These are phyloP conservation scores for Buxus sempervirens DNA, from an alignment of 164 flowering plant species.

Conservation along the genomic window DNA sequence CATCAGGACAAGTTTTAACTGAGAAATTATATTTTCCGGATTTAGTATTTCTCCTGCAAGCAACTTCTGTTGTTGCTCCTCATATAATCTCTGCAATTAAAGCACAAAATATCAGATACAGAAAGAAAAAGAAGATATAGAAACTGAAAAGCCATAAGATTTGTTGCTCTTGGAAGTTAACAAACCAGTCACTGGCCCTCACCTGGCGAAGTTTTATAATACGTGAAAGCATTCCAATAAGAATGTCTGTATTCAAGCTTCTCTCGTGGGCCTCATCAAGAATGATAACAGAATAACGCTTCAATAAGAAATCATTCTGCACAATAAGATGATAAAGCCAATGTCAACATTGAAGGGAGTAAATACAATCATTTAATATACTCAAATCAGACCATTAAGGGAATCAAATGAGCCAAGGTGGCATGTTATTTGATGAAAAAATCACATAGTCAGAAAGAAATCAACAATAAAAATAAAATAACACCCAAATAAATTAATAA, in stretches of 20 bases:
- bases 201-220: slow-evolving; percentile 69
- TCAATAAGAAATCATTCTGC: slow-evolving; percentile 82
- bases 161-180: background rate
- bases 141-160: background rate
- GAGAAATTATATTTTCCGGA: slow-evolving; percentile 47
- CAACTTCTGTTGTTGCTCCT: slow-evolving; percentile 53
- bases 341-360: background rate
- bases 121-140: background rate
- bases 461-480: too few relatives aligned
- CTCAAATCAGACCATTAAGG: background rate
- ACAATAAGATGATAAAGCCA: slow-evolving; percentile 15
- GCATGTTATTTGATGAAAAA: background rate
- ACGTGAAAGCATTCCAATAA: slow-evolving; percentile 94
- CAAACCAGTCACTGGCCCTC: slow-evolving; percentile 1
- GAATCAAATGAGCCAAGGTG: background rate
- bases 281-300: slow-evolving; percentile 71
- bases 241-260: slow-evolving; percentile 95
- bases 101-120: background rate
- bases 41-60: slow-evolving; percentile 42
- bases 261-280: slow-evolving; percentile 99
- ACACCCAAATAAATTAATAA: too few relatives aligned
- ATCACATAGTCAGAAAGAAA: background rate
- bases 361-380: background rate
- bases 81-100: slow-evolving; percentile 42
- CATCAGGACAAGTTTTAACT: slow-evolving; percentile 83